Base-by-base conservation (phyloP, 352 stramenopile species). In the Globisporangium nodosum region DNA sequence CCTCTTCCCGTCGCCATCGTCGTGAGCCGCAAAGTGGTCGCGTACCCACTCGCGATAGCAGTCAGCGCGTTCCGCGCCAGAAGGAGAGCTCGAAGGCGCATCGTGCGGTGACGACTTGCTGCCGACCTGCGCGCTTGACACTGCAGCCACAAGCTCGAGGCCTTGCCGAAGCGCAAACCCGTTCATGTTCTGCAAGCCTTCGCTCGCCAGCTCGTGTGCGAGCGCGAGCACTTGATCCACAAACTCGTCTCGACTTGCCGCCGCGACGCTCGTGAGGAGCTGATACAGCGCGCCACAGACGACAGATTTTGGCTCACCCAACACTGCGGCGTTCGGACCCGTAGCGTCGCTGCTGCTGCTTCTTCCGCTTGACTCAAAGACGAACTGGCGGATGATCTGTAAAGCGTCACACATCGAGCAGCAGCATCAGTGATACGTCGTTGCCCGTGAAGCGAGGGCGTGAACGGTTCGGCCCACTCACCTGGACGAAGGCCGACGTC, bases 161-260 rank as follows among this genome's bases (percentile, higher is more conserved):
- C 50, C 61, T 7, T 64, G 63, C 4, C 61, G 58, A 27, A 79
- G 48, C 1, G 59, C 45, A 24, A 40, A 48, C 2, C 60, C 56
- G 24, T 68, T 49, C 49, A 66, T 50, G 37, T 50, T 12, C 5
- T 56, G 58, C 3, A 76, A 31, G 3, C 64, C 65, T 3, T 76
- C 66, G 18, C 60, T 21, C 4, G 63, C 71, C 11, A 79, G 37
- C n/a, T 79, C 68, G 24, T 79, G 71, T 15, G 71, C 71, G 5
- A 64, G 50, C 3, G 65, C 61, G 15, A 79, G 60, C 11, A 66
- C 62, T 1, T 66, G 63, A 4, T 42, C 16, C 20, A 46, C 42
- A 49, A 79, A 72, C 3, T 52, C 33, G 0, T 3, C 7, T 27
- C 63, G 62, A 12, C 39, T 33, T 3, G 16, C 53, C 7, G 49